phyloP scores from a whole-genome alignment of 768 basidiomycete species.

The Tulasnella calospora region DNA sequence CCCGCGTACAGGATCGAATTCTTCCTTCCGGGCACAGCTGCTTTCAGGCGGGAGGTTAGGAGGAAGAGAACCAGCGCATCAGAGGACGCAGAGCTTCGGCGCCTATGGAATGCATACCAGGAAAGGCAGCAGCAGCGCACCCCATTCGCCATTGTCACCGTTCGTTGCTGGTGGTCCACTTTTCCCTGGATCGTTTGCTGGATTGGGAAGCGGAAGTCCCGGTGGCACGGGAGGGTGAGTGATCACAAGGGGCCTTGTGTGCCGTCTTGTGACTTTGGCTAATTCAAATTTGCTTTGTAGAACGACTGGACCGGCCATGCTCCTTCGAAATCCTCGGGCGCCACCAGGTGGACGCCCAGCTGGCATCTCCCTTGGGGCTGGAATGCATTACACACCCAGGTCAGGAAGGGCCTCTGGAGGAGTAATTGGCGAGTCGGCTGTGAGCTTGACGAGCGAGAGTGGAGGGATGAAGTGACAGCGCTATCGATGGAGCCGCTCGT shows the following conservation, averaged over 20 bases:
- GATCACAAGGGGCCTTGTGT: background rate
- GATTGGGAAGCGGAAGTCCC: background rate
- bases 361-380: slow-evolving; percentile 18
- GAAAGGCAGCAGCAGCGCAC: background rate
- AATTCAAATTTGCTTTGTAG: background rate
- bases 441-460: slow-evolving; percentile 26
- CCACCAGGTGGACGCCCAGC: slow-evolving; percentile 31
- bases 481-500: too few relatives aligned
- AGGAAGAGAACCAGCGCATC: background rate
- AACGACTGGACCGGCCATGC: slow-evolving; percentile 30
- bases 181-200: background rate
- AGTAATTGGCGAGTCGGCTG: slow-evolving; percentile 19
- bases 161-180: background rate
- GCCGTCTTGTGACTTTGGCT: background rate
- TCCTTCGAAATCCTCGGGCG: slow-evolving; percentile 34
- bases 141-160: background rate
- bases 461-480: background rate
- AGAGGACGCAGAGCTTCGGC: slow-evolving; percentile 1
- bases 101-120: background rate
- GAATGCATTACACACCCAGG: slow-evolving; percentile 13
- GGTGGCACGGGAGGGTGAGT: background rate
- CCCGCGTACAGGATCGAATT: background rate
- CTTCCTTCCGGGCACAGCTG: background rate
- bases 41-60: background rate
- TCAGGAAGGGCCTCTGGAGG: slow-evolving; percentile 1